Evolutionary conservation across 805 yeast genomes (phyloP).

Genomic region (Kodamaea neixiangensis): DNA sequence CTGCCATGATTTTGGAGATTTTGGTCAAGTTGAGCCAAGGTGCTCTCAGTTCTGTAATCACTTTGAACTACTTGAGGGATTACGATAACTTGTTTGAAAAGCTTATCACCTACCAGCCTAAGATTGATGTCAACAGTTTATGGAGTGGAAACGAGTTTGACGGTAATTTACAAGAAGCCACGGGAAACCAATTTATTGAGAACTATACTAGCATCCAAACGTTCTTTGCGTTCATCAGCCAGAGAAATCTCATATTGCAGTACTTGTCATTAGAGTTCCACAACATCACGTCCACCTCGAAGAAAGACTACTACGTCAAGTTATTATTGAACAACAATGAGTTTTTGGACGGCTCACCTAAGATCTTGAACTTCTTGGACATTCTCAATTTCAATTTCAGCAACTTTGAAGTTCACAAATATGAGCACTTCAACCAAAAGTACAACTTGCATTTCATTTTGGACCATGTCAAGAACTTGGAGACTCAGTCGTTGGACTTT

Average conservation of each 20-base stretch:
- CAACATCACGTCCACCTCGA: constrained; percentile 51
- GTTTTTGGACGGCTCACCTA: constrained; percentile 61
- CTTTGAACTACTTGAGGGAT: constrained; percentile 56
- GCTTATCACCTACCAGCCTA: constrained; percentile 54
- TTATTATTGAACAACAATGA: constrained; percentile 53
- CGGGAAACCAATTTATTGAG: constrained; percentile 33
- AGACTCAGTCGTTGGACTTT: constrained; percentile 5
- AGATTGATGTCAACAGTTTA: constrained; percentile 51
- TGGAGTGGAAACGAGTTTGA: constrained; percentile 55
- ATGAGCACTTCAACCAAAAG: constrained; percentile 25
- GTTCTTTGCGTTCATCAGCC: constrained; percentile 59
- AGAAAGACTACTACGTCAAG: constrained; percentile 53
- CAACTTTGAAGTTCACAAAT: constrained; percentile 45
- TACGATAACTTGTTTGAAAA: constrained; percentile 49
- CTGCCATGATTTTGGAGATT: constrained; percentile 60
- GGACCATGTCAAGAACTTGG: constrained; percentile 30
- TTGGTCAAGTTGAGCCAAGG: constrained; percentile 62
- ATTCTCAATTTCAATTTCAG: constrained; percentile 57
- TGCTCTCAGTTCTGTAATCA: constrained; percentile 50
- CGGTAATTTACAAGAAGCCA: constrained; percentile 35
- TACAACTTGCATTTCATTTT: constrained; percentile 38
- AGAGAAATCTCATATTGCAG: constrained; percentile 62
- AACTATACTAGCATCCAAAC: constrained; percentile 48
- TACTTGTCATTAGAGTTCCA: constrained; percentile 76
- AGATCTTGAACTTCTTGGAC: constrained; percentile 69